Base-by-base conservation (phyloP, 2,329 filamentous ascomycete genomes). In the Volutella citrinella region DNA sequence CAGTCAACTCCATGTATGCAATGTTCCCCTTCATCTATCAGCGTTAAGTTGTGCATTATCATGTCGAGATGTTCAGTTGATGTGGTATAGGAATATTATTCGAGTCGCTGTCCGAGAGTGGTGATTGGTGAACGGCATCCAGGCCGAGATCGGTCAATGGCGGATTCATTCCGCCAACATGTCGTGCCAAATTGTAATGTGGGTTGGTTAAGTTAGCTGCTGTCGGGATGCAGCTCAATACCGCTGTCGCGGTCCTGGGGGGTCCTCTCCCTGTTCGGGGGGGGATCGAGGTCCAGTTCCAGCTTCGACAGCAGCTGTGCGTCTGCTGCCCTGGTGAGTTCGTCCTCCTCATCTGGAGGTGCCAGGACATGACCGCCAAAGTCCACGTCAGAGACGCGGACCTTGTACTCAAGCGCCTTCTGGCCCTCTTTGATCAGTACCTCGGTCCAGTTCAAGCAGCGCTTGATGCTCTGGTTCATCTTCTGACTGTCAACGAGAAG, bases 401-500 rank as follows among this genome's bases (percentile, higher is more conserved):
- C 87, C 38, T 78, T 74, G 56, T 95, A 95, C 29, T 84, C 83
- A 3, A 98, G 73, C 1, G 93, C 93, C 56, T 87, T 91, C 54
- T 82, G 85, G 6, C 85, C 93, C 49, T 96, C 89, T 30, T 78
- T 82, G 58, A 98, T 95, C 27, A 98, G 74, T 43, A 86, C 82
- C 56, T 98, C 91, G 0, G 90, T 94, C 77, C 87, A 91, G 46
- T 82, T 81, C 20, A 96, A 72, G 59, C 93, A 98, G 29, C 87
- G 77, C 60, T 88, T 94, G 27, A 98, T 75, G 58, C 87, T 95
- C 59, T 94, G 87, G 56, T 96, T 97, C 71, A 97, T 89, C 66
- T 89, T 94, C 55, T 96, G 89, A 48, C 85, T 93, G 57, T 95
- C 90, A 23, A 89, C 70, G 8, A 98, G 76, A 2, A 97, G 70